Evolutionary conservation across 306 rosid genomes (phyloP), one percentile per base, ranked within the genome.

Genomic region (Fragaria nilgerrensis): DNA sequence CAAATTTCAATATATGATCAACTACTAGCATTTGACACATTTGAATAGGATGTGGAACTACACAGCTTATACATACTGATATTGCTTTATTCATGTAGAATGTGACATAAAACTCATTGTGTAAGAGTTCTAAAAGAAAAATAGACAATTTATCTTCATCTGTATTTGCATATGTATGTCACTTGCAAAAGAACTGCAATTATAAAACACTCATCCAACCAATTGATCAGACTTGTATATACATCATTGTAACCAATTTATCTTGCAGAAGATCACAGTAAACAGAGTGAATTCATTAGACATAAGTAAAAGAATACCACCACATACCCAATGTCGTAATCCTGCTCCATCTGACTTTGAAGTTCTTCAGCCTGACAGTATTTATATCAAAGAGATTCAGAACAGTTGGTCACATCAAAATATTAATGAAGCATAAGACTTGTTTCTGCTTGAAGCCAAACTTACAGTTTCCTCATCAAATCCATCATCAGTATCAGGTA

Each of bases 401-500:
- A 53, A 68, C 64, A 45, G 58, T 29, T 19, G 32, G 68, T 44
- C 11, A 37, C 47, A 77, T 20, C 55, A 39, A 3, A 68, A 37
- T 8, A 76, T 52, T 25, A 52, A 55, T 15, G 10, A 39, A 37
- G 29, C 36, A 49, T 15, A 61, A 3, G 22, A 14, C 66, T 44
- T 1, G 62, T 56, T 13, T 73, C 70, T 13, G 43, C 41, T 58
- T 17, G 69, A 37, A 37, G 36, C 25, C 43, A 70, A 27, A 53
- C 83, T 61, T 93, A 91, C 98, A 72, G 75, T 5, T 68, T 93
- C 93, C 74, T 91, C 96, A n/a, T 93, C 96, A 9, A 89, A 83
- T 50, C 86, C 95, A 8, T 93, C 96, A 36, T 91, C 96, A 2
- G 89, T 94, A 49, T 88, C 95, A n/a, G 96, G 98, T 29, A 93